These are phyloP conservation scores for Camillea tinctor DNA, from an alignment of 2,329 filamentous ascomycete genomes.

Conservation along the genomic window DNA sequence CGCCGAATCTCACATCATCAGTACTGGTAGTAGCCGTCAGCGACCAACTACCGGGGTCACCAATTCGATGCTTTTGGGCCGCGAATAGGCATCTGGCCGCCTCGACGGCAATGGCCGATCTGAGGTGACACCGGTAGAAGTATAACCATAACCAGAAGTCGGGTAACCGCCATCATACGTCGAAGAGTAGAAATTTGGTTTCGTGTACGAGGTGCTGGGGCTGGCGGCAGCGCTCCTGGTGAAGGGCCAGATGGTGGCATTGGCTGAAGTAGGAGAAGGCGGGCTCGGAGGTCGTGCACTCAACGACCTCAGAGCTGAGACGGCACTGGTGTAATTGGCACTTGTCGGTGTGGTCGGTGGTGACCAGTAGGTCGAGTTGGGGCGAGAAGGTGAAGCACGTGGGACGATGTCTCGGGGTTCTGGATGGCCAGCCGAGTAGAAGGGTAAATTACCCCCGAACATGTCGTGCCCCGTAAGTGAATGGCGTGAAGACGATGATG, in stretches of 20 bases:
- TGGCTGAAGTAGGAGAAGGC: conserved; percentile 49
- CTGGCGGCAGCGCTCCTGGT: conserved; percentile 50
- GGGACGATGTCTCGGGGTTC: conserved; percentile 64
- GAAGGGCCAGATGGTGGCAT: conserved; percentile 53
- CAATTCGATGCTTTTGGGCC: conserved; percentile 63
- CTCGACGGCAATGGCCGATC: conserved; percentile 59
- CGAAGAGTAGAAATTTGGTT: conserved; percentile 46
- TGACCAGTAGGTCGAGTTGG: conserved; percentile 53
- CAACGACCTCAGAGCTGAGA: conserved; percentile 56
- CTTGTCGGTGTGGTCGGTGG: conserved; percentile 51
- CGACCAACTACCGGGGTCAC: conserved; percentile 59
- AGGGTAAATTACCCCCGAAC: conserved; percentile 39
- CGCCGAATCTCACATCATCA: conserved; percentile 22
- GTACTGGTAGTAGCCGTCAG: conserved; percentile 28
- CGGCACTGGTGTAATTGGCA: conserved; percentile 48
- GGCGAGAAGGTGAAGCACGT: conserved; percentile 61
- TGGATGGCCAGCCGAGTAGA: conserved; percentile 44
- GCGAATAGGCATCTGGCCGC: conserved; percentile 52
- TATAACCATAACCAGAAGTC: conserved; percentile 38
- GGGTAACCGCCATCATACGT: conserved; percentile 51
- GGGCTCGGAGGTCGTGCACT: conserved; percentile 55
- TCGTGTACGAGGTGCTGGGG: conserved; percentile 53
- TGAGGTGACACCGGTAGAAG: conserved; percentile 34
- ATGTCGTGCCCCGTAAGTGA: conserved; percentile 32
- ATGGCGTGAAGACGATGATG: conserved; percentile 25